A percentile compares a stretch with the other conserved stretches of the same genome.
These are phyloP conservation scores for Amanita fuliginea DNA, from an alignment of 768 basidiomycete species.

Conservation along the genomic window DNA sequence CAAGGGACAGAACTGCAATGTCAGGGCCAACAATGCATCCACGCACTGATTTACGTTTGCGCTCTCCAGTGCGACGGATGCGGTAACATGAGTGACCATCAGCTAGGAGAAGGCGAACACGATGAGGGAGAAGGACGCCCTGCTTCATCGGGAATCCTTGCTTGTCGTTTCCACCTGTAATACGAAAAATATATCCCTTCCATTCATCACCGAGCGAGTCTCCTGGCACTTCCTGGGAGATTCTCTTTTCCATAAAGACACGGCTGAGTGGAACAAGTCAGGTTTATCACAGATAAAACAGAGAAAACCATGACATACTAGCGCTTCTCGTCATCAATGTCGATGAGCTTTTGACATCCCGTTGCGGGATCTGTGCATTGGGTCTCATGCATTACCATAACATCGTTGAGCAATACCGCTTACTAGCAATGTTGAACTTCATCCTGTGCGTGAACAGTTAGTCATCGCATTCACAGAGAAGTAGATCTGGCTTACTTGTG, in stretches of 20 bases:
- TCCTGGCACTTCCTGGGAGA: conserved; percentile 92
- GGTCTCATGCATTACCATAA: conserved; percentile 10
- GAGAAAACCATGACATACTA: conserved; percentile 35
- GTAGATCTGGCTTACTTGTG: conserved; percentile 16
- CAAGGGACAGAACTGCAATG: conserved; percentile 87
- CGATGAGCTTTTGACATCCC: conserved; percentile 93
- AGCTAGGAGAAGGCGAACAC: conserved; percentile 86
- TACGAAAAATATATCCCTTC: conserved; percentile 92
- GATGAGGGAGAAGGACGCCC: conserved; percentile 90
- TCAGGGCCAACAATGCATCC: conserved; percentile 97
- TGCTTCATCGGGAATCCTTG: conserved; percentile 99
- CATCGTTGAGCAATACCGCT: conserved; percentile 21
- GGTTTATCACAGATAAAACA: neutral
- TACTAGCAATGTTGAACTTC: conserved; percentile 98
- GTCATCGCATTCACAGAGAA: conserved; percentile 5
- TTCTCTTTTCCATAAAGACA: conserved; percentile 95
- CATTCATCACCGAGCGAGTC: conserved; percentile 80
- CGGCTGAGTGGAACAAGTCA: conserved; percentile 39
- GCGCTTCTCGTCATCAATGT: conserved; percentile 85
- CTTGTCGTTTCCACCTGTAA: conserved; percentile 98
- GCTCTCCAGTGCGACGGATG: conserved; percentile 82
- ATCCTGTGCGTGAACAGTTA: conserved; percentile 37
- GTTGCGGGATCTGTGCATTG: conserved; percentile 75
- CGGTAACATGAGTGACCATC: conserved; percentile 99
- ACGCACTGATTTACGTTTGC: conserved; percentile 97